These are phyloP conservation scores for Solanum appendiculatum DNA, from an alignment of 257 asterid genomes.

Conservation along the genomic window DNA sequence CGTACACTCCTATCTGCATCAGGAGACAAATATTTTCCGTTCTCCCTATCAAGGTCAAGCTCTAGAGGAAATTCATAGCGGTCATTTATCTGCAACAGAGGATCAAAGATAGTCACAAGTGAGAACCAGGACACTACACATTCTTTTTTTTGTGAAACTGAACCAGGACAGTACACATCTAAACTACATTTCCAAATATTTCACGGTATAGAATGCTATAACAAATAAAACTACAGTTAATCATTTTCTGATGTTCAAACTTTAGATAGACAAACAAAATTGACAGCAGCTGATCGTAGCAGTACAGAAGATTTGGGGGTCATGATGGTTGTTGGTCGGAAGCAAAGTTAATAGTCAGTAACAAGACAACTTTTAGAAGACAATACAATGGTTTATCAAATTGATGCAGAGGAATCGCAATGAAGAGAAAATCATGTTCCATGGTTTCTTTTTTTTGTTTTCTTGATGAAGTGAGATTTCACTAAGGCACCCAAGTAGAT, in stretches of 20 bases:
- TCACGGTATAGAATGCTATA: not conserved
- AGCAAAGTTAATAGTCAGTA: not conserved
- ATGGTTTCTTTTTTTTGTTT: not conserved
- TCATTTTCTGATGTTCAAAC: not conserved
- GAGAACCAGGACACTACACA: not conserved
- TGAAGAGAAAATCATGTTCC: not conserved
- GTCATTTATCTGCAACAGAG: conserved; percentile 75
- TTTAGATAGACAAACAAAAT: not conserved
- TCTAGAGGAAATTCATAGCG: conserved; percentile 94
- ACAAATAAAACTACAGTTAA: not conserved
- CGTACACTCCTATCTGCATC: conserved; percentile 91
- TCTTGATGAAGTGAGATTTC: not conserved
- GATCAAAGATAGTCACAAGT: conserved; percentile 1
- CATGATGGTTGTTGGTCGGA: not conserved
- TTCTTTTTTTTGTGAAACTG: not conserved
- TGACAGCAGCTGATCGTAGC: not conserved
- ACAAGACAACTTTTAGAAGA: not conserved
- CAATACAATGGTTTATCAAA: not conserved
- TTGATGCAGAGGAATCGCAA: not conserved
- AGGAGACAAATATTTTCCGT: conserved; percentile 90
- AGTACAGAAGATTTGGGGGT: not conserved
- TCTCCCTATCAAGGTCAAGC: conserved; percentile 90
- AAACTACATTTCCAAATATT: not conserved
- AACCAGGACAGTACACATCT: not conserved
- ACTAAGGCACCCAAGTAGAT: too few relatives aligned